Evolutionary conservation across 306 rosid species (phyloP).

Genomic region (Albizia julibrissin): DNA sequence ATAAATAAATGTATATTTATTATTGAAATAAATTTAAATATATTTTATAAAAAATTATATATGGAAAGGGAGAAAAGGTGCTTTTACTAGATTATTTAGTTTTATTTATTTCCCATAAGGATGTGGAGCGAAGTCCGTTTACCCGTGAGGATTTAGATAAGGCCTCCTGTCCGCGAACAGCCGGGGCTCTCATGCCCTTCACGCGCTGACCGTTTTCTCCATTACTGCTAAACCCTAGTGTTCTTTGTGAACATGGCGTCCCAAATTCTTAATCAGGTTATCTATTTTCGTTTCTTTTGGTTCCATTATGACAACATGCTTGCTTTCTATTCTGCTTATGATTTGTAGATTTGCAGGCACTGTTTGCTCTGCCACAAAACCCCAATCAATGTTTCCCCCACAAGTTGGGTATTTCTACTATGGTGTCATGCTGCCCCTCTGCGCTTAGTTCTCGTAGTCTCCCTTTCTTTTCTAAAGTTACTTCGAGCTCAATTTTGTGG

Average conservation of each 20-base stretch:
- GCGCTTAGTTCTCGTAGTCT: constrained; percentile 28
- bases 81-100: too few species aligned
- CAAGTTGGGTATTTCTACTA: constrained; percentile 46
- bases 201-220: constrained; percentile 25
- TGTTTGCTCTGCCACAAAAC: constrained; percentile 45
- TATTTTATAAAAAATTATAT: too few species aligned
- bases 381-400: constrained; percentile 43
- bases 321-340: constrained; percentile 15
- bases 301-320: not conserved
- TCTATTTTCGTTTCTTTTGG: constrained; percentile 7
- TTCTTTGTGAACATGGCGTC: constrained; percentile 53
- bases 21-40: too few species aligned
- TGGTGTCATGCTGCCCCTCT: constrained; percentile 40
- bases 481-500: constrained; percentile 49
- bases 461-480: constrained; percentile 43
- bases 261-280: constrained; percentile 78
- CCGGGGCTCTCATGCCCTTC: constrained; percentile 26
- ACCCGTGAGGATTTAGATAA: constrained; percentile 38
- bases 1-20: too few species aligned
- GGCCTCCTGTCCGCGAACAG: not conserved
- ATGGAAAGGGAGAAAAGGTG: too few species aligned
- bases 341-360: constrained; percentile 44
- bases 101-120: too few species aligned
- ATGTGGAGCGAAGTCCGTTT: not conserved
- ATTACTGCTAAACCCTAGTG: constrained; percentile 26